Conservation (phyloP, 257 asterid species). For the Solanum chilense region DNA sequence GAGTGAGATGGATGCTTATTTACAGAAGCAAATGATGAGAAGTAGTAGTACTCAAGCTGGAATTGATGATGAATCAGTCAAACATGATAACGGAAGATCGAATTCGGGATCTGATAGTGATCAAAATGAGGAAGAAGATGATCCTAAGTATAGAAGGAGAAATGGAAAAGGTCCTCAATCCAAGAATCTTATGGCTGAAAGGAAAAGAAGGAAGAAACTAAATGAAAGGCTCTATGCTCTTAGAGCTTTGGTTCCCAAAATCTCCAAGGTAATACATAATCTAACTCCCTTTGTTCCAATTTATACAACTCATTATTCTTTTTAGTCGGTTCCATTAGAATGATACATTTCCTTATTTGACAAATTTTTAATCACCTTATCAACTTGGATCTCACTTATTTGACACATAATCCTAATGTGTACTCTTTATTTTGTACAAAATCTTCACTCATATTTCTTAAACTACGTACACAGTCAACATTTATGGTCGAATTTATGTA, state of each 20-base stretch:
- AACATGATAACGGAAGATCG: constrained; percentile 39
- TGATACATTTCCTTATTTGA: not conserved
- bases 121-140: constrained; percentile 65
- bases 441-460: no score
- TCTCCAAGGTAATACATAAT: constrained; percentile 48
- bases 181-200: constrained; percentile 76
- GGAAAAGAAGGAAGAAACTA: constrained; percentile 83
- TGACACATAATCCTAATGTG: not conserved
- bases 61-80: constrained; percentile 38
- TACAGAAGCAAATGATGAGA: constrained; percentile 23
- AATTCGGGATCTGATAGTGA: constrained; percentile 51
- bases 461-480: not conserved
- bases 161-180: constrained; percentile 61
- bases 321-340: no score
- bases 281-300: not conserved
- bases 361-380: not conserved
- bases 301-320: not conserved
- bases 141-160: constrained; percentile 43
- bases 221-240: constrained; percentile 76
- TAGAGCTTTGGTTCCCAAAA: constrained; percentile 77
- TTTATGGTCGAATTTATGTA: not conserved
- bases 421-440: not conserved
- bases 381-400: not conserved
- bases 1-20: constrained; percentile 17
- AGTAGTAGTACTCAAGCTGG: constrained; percentile 13